phyloP scores from a whole-genome alignment of 1,139 yeast genomes.

The Maudiozyma humilis region DNA sequence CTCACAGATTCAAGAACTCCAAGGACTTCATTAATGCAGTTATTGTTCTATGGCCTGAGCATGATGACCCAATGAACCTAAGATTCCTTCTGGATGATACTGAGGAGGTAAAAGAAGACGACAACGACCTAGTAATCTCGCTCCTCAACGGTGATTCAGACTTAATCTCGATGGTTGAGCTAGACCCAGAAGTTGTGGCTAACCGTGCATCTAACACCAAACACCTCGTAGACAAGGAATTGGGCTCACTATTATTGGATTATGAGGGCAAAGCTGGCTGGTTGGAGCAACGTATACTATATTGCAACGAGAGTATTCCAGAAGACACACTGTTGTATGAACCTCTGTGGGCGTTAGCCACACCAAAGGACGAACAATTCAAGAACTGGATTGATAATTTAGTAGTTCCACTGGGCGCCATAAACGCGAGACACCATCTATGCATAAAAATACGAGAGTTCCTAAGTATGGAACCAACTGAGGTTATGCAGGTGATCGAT shows the following conservation, averaged over 20 bases:
- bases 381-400: conserved; percentile 22
- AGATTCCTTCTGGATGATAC: conserved; percentile 13
- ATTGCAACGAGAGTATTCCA: conserved; percentile 18
- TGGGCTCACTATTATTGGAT: conserved; percentile 9
- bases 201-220: conserved; percentile 15
- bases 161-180: conserved; percentile 21
- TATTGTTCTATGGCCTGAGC: conserved; percentile 29
- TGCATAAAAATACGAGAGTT: conserved; percentile 18
- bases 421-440: conserved; percentile 12
- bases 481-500: conserved; percentile 13
- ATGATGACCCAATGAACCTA: conserved; percentile 21
- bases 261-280: conserved; percentile 9
- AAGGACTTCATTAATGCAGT: conserved; percentile 17
- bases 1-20: conserved; percentile 7
- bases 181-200: conserved; percentile 14
- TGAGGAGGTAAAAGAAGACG: neutral
- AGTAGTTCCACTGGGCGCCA: conserved; percentile 22
- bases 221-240: conserved; percentile 12
- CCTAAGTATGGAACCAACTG: conserved; percentile 11
- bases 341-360: conserved; percentile 14
- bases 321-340: conserved; percentile 14
- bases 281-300: conserved; percentile 22
- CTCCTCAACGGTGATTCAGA: conserved; percentile 16
- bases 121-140: conserved; percentile 14
- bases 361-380: conserved; percentile 10